Evolutionary conservation across 176 grass and related monocot genomes (phyloP), one percentile per base, ranked within the genome.

Genomic region (Areca catechu): DNA sequence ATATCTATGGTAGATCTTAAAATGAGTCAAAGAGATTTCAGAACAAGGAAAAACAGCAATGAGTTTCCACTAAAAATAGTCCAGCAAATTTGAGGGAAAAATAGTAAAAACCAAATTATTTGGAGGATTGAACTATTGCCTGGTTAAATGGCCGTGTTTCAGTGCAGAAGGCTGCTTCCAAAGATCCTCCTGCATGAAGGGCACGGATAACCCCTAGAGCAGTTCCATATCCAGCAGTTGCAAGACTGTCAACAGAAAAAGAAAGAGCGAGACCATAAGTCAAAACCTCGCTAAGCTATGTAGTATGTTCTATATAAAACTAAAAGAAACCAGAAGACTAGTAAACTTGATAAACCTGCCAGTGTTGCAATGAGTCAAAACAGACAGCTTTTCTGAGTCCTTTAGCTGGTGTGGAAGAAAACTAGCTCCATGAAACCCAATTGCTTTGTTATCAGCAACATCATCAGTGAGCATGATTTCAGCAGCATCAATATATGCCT

Each of bases 61-160:
- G 5, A 29, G 27, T 29, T 43, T 55, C 20, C 12, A 15, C 5
- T 47, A 28, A n/a, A 17, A 52, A 15, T 28, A 2, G 29, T 18
- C 9, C 34, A 43, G 34, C 9, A 43, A 43, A 43, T 43, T 43
- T 43, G 34, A 43, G 9, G 10, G 34, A 14, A 43, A 43, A 12
- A 43, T 30, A 3, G 34, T 43, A 43, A 43, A 43, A 43, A 43
- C 34, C 34, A 43, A 43, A 43, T 10, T 14, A 43, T 9, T 43
- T 43, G 34, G 34, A 16, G 5, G 19, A 18, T 67, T 28, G 4
- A 61, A 56, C 65, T 37, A 55, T 49, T 58, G 81, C 91, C 82
- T 97, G 92, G 69, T 97, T 97, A 77, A 97, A 97, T 64, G 92
- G 92, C 2, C 92, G 80, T 53, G 92, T 91, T 86, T 97, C 86